Conservation (phyloP, 495 filamentous ascomycete genomes). For the Penicillium ucsense region DNA sequence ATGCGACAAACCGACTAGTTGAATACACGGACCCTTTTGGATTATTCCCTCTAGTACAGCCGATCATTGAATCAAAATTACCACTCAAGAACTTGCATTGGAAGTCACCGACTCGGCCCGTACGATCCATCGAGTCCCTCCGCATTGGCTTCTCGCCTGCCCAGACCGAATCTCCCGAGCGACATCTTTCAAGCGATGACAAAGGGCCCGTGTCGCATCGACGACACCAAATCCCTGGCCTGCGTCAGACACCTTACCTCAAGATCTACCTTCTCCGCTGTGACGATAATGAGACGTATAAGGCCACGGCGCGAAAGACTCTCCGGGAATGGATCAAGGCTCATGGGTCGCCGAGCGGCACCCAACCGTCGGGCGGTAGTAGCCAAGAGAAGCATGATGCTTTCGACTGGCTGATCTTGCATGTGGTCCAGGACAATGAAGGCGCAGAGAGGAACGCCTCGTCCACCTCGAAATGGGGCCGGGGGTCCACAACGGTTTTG, state of each 20-base stretch:
- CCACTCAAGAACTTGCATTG: slow-evolving; percentile 92
- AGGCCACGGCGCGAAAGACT: slow-evolving; percentile 60
- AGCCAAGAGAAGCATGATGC: slow-evolving; percentile 83
- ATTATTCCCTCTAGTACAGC: slow-evolving; percentile 70
- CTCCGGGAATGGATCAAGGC: slow-evolving; percentile 86
- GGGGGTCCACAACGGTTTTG: slow-evolving; percentile 66
- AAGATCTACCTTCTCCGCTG: slow-evolving; percentile 84
- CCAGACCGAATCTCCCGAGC: slow-evolving; percentile 22
- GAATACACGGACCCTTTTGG: slow-evolving; percentile 83
- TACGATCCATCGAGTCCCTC: slow-evolving; percentile 85
- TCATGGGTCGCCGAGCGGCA: slow-evolving; percentile 45
- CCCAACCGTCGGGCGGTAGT: slow-evolving; percentile 19
- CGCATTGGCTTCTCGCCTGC: slow-evolving; percentile 75
- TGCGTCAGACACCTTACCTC: slow-evolving; percentile 88
- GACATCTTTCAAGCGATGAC: slow-evolving; percentile 27
- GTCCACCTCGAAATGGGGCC: slow-evolving; percentile 69
- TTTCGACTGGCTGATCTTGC: slow-evolving; percentile 92
- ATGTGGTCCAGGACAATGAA: slow-evolving; percentile 60
- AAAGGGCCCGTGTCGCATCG: slow-evolving; percentile 45
- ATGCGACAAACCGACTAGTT: slow-evolving; percentile 18
- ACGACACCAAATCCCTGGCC: slow-evolving; percentile 88
- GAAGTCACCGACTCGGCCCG: slow-evolving; percentile 84
- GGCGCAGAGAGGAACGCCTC: slow-evolving; percentile 58
- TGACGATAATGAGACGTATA: slow-evolving; percentile 92
- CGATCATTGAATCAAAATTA: slow-evolving; percentile 64